A percentile compares a stretch with the other conserved stretches of the same genome.
Evolutionary conservation across 768 basidiomycete genomes (phyloP).

Genomic region (Russula vinacea): DNA sequence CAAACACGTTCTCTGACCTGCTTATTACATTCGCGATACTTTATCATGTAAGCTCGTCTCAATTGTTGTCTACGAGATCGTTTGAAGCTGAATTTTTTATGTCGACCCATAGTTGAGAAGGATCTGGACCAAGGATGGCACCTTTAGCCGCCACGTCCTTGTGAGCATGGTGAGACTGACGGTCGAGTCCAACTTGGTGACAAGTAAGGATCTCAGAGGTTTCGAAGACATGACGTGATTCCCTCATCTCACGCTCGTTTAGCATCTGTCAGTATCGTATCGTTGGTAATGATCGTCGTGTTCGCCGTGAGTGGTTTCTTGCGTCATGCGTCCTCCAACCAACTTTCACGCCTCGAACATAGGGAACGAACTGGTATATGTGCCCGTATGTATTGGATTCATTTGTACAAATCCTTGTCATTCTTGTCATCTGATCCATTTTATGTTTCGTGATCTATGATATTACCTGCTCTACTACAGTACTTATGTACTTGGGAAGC

Average conservation of each 20-base stretch:
- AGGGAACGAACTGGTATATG: constrained; percentile 9
- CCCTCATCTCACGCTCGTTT: not conserved
- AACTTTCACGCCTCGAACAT: not conserved
- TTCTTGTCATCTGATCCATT: not conserved
- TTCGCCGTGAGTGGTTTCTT: constrained; percentile 6
- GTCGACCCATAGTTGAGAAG: not conserved
- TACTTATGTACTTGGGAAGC: constrained; percentile 16
- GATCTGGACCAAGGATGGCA: not conserved
- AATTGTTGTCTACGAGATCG: not conserved
- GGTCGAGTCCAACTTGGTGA: constrained; percentile 32
- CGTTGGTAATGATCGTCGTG: not conserved
- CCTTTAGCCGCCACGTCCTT: constrained; percentile 14
- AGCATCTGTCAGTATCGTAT: constrained; percentile 6
- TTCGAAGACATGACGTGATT: not conserved
- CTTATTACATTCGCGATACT: constrained; percentile 14
- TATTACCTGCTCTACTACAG: not conserved
- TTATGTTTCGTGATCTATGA: not conserved
- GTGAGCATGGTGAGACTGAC: constrained; percentile 30
- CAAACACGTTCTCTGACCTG: constrained; percentile 6
- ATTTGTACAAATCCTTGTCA: not conserved
- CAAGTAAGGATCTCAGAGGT: constrained; percentile 10
- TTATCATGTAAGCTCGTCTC: not conserved
- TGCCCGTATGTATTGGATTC: not conserved
- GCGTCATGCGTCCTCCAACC: not conserved
- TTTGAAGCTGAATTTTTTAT: not conserved